Base-by-base conservation (phyloP, 805 yeast species). In the Pichia pseudocactophila region DNA sequence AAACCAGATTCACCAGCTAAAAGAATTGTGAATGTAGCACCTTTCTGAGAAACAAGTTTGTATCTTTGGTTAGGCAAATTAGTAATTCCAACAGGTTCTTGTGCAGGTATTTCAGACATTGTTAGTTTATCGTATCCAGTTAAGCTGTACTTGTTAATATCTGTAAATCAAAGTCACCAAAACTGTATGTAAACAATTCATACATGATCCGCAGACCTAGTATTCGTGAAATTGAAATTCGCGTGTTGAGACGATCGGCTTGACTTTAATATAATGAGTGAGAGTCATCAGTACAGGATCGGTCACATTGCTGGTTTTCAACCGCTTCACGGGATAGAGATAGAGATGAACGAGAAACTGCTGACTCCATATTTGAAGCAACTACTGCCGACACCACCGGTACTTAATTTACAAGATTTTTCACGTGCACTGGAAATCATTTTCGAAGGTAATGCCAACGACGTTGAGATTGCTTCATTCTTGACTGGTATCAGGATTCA, bases 1-100 rank as follows among this genome's bases (percentile, higher is more conserved):
- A 87, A 66, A 7, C 96, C 96, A 38, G 89, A 77, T 61, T 88
- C 96, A 53, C 97, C 97, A 37, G 87, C 86, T 22, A 86, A 79
- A 88, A 86, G 82, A 50, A 84, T 49, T 32, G 88, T 84, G 67
- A 84, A 80, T 18, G 78, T 71, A 45, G 87, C 82, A 35, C 92
- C 94, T 52, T 76, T 69, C 50, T 80, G 79, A 45, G 84, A 78
- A 40, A 82, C 82, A 48, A 81, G 76, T 59, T 82, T 83, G 66
- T 82, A 82, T 59, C 82, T 72, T 65, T 81, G 89, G 53, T 81
- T 80, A 42, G 89, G 89, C 50, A 81, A 68, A 57, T 78, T 80
- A 32, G 86, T 70, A 53, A 81, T 75, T 42, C 89, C 89, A 50
- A 81, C 75, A 28, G 80, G 71, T 58, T 77, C 80, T 31, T 70